These are phyloP conservation scores for Dalechampia spathulata DNA, from an alignment of 441 rosid genomes.

Conservation along the genomic window DNA sequence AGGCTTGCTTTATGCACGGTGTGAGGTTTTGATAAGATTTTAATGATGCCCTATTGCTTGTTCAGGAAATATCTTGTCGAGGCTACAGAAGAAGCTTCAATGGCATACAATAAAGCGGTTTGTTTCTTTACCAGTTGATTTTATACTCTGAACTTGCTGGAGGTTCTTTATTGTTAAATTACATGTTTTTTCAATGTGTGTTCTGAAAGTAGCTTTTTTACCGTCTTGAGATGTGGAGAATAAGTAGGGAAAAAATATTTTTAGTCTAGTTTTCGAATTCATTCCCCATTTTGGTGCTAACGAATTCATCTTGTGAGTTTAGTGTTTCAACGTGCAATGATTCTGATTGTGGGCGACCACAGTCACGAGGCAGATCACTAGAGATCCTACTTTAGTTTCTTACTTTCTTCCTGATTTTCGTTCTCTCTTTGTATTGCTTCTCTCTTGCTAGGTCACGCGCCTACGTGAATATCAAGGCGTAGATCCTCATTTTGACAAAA, in stretches of 20 bases:
- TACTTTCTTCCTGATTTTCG: neutral
- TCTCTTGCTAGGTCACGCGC: slow-evolving; percentile 57
- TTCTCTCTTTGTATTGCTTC: neutral
- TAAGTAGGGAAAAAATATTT: too few relatives aligned
- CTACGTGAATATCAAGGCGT: slow-evolving; percentile 95
- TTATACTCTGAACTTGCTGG: neutral
- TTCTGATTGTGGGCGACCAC: too few relatives aligned
- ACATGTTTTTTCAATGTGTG: too few relatives aligned
- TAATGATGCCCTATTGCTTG: slow-evolving; percentile 4
- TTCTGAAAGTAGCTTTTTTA: too few relatives aligned
- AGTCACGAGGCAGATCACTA: too few relatives aligned
- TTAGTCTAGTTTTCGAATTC: too few relatives aligned
- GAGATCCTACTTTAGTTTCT: too few relatives aligned
- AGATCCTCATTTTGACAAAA: slow-evolving; percentile 86
- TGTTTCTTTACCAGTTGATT: slow-evolving; percentile 22
- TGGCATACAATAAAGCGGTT: slow-evolving; percentile 93
- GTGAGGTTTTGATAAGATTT: neutral
- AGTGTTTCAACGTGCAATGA: too few relatives aligned
- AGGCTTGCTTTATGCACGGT: neutral
- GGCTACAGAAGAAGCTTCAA: slow-evolving; percentile 92
- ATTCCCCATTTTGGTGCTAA: too few relatives aligned
- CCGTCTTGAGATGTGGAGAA: too few relatives aligned
- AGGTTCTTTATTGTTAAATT: neutral
- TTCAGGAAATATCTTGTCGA: slow-evolving; percentile 80
- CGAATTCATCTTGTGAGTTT: too few relatives aligned